A percentile compares a stretch with the other conserved stretches of the same genome.
Evolutionary conservation across 2,329 filamentous ascomycete genomes (phyloP).

Genomic region (Ophiostoma montium): DNA sequence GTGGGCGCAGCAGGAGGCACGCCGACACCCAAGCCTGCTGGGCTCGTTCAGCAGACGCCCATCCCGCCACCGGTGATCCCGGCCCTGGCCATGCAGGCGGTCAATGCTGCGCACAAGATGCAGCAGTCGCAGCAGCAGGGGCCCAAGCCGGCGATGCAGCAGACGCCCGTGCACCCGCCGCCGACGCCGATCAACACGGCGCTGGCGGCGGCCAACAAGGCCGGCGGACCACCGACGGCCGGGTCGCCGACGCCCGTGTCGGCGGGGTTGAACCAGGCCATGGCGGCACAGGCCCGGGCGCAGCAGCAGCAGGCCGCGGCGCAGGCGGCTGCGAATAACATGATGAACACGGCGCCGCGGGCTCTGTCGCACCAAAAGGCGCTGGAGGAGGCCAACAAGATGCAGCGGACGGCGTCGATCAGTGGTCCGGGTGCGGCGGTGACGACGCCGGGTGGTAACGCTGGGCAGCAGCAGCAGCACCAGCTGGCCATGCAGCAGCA

Average conservation of each 20-base stretch:
- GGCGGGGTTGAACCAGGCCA: slow-evolving; percentile 12
- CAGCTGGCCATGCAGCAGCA: slow-evolving; percentile 38
- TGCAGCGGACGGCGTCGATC: neutral
- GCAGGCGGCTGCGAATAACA: neutral
- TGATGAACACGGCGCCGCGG: slow-evolving; percentile 24
- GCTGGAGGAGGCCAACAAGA: slow-evolving; percentile 33
- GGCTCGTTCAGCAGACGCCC: slow-evolving; percentile 12
- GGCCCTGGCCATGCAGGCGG: slow-evolving; percentile 8
- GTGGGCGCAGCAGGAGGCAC: too few relatives aligned
- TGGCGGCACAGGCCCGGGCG: neutral
- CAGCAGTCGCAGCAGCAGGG: slow-evolving; percentile 13
- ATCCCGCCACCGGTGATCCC: slow-evolving; percentile 14
- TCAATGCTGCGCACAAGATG: too few relatives aligned
- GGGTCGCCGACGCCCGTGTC: slow-evolving; percentile 36
- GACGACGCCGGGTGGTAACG: slow-evolving; percentile 1
- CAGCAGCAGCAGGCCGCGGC: slow-evolving; percentile 3
- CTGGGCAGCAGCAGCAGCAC: slow-evolving; percentile 27
- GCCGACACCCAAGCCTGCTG: slow-evolving; percentile 3
- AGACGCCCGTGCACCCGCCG: slow-evolving; percentile 14
- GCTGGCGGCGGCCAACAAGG: slow-evolving; percentile 24
- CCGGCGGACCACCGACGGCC: slow-evolving; percentile 19
- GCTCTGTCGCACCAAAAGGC: slow-evolving; percentile 36
- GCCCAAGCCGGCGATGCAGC: slow-evolving; percentile 12
- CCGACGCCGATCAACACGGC: slow-evolving; percentile 35
- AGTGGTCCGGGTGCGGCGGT: neutral